phyloP scores from a whole-genome alignment of 495 filamentous ascomycete genomes.

The Neurospora sp. region DNA sequence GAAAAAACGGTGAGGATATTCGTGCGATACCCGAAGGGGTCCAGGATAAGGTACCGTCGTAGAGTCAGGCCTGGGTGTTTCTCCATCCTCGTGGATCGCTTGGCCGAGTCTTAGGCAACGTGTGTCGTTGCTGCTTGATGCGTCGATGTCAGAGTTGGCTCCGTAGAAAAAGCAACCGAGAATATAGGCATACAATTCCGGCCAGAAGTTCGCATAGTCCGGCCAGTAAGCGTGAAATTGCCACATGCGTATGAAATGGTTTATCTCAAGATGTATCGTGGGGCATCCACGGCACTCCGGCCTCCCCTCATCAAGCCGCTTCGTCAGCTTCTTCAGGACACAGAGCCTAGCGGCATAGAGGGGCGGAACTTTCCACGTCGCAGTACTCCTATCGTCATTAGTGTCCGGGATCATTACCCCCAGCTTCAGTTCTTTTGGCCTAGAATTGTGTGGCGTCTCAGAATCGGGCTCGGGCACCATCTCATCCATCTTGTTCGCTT shows the following conservation, averaged over 20 bases:
- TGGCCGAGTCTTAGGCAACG: neutral
- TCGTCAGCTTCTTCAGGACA: neutral
- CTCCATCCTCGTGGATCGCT: neutral
- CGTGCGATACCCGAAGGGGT: neutral
- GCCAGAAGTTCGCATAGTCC: neutral
- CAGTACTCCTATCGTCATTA: neutral
- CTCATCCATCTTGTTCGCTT: too few species aligned
- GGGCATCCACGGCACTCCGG: too few species aligned
- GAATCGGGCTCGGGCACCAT: too few species aligned
- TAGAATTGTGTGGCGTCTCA: too few species aligned
- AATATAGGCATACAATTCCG: neutral
- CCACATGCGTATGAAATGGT: neutral
- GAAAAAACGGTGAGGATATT: neutral
- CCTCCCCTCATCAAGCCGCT: neutral
- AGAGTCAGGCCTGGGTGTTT: neutral
- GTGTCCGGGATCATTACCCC: too few species aligned
- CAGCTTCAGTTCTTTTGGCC: too few species aligned
- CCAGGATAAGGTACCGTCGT: neutral
- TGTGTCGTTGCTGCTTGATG: neutral
- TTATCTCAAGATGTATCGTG: too few species aligned
- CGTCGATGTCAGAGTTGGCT: neutral
- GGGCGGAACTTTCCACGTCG: neutral
- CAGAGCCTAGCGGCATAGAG: neutral
- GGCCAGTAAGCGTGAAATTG: neutral
- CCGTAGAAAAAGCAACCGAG: neutral